phyloP scores from a whole-genome alignment of 2,329 filamentous ascomycete species.

The Botrytis medusae region DNA sequence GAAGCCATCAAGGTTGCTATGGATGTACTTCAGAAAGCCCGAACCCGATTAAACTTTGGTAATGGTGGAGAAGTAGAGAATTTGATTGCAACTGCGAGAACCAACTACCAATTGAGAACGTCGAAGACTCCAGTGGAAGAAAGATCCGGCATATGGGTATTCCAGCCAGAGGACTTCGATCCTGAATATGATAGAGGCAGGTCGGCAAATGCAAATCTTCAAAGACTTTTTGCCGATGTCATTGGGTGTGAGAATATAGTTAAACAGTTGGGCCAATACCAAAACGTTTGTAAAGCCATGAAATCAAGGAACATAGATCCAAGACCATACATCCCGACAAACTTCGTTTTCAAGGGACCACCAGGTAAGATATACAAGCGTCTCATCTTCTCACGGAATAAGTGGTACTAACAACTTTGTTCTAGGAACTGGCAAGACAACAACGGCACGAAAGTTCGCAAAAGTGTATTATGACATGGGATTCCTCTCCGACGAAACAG shows the following conservation, averaged over 20 bases:
- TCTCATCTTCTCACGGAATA: too few relatives aligned
- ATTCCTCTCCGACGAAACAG: conserved; percentile 57
- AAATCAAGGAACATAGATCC: conserved; percentile 48
- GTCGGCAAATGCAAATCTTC: conserved; percentile 43
- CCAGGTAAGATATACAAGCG: conserved; percentile 28
- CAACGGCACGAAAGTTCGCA: conserved; percentile 70
- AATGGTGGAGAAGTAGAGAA: conserved; percentile 74
- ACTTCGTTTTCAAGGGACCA: conserved; percentile 56
- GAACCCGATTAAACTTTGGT: conserved; percentile 64
- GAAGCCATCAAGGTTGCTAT: conserved; percentile 51
- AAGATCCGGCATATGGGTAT: conserved; percentile 21
- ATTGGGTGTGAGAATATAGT: conserved; percentile 53
- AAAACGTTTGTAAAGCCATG: conserved; percentile 46
- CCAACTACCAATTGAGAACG: conserved; percentile 46
- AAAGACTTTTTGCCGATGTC: conserved; percentile 48
- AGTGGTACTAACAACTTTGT: background rate
- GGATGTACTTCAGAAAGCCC: conserved; percentile 58
- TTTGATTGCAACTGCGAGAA: conserved; percentile 52
- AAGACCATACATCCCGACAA: conserved; percentile 51
- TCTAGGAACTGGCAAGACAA: conserved; percentile 66
- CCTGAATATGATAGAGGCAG: conserved; percentile 48
- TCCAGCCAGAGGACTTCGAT: conserved; percentile 49
- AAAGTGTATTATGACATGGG: conserved; percentile 74
- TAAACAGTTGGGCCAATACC: conserved; percentile 48
- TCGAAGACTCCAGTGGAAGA: conserved; percentile 31